A percentile compares a stretch with the other conserved stretches of the same genome.
phyloP scores from a whole-genome alignment of 257 asterid species.

The Pogostemon cablin region DNA sequence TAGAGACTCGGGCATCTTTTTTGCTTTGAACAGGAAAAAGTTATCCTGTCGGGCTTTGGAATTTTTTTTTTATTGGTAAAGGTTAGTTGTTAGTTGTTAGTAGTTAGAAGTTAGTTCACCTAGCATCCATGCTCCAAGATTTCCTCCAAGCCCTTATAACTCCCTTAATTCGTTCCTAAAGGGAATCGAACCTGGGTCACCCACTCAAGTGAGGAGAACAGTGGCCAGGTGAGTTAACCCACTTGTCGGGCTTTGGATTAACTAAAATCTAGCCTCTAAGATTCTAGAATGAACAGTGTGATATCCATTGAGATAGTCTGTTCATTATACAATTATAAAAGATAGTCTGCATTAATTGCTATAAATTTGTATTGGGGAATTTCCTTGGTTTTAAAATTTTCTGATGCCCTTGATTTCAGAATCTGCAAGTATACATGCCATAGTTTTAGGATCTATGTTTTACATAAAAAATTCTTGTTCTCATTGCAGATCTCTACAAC shows the following conservation, averaged over 20 bases:
- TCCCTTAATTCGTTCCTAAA: too few species aligned
- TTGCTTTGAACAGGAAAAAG: conserved; percentile 1
- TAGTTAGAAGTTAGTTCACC: too few species aligned
- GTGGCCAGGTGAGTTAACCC: too few species aligned
- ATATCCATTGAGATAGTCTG: neutral
- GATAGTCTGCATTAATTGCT: neutral
- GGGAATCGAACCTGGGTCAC: too few species aligned
- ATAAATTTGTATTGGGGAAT: conserved; percentile 3
- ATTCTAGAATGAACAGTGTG: neutral
- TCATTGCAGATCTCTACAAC: conserved; percentile 78
- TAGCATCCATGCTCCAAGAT: too few species aligned
- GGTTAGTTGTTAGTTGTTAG: too few species aligned
- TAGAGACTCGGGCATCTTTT: neutral
- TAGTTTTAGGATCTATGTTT: too few species aligned
- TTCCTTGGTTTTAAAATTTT: conserved; percentile 13
- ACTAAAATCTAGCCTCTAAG: neutral
- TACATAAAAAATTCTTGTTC: conserved; percentile 17
- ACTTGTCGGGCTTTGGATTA: neutral
- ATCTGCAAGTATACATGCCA: neutral
- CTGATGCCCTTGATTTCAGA: neutral
- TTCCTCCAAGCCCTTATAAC: too few species aligned
- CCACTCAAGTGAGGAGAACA: too few species aligned
- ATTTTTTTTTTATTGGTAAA: too few species aligned
- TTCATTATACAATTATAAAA: neutral
- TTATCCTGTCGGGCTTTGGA: neutral